A percentile compares a stretch with the other conserved stretches of the same genome.
phyloP scores from a whole-genome alignment of 2,329 filamentous ascomycete genomes.

The Dactylellina leptospora region DNA sequence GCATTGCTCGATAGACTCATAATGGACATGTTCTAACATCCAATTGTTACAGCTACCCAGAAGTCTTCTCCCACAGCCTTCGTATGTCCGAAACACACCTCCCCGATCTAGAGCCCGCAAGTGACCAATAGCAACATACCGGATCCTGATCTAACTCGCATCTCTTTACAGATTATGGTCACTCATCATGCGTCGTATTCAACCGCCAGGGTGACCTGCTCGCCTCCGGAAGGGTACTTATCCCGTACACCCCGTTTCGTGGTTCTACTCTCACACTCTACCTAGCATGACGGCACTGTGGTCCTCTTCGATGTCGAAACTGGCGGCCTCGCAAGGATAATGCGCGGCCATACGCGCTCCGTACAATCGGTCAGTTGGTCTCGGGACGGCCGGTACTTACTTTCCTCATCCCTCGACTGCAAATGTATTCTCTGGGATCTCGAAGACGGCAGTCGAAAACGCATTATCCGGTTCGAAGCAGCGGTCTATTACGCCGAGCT shows the following conservation, averaged over 20 bases:
- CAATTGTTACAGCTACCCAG: slow-evolving; percentile 54
- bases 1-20: neutral
- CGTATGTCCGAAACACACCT: slow-evolving; percentile 20
- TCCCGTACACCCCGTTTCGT: neutral
- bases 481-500: slow-evolving; percentile 96
- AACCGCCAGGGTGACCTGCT: slow-evolving; percentile 94
- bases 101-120: neutral
- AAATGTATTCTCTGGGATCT: slow-evolving; percentile 97
- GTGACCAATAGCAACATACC: neutral
- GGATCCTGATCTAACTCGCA: slow-evolving; percentile 69
- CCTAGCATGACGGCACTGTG: slow-evolving; percentile 81
- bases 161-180: slow-evolving; percentile 72
- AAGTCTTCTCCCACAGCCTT: slow-evolving; percentile 53
- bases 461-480: slow-evolving; percentile 88
- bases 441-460: slow-evolving; percentile 73
- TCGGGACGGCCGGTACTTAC: slow-evolving; percentile 84
- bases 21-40: slow-evolving; percentile 2
- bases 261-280: slow-evolving; percentile 42
- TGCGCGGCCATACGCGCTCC: slow-evolving; percentile 90
- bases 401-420: slow-evolving; percentile 95
- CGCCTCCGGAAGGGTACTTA: slow-evolving; percentile 80
- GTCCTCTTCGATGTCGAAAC: slow-evolving; percentile 98
- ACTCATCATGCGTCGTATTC: slow-evolving; percentile 78
- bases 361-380: slow-evolving; percentile 96
- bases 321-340: slow-evolving; percentile 91